Percentiles rank a stretch among this genome's conserved stretches.
Evolutionary conservation across 495 filamentous ascomycete genomes (phyloP).

Genomic region (Hypoxylon rickii): DNA sequence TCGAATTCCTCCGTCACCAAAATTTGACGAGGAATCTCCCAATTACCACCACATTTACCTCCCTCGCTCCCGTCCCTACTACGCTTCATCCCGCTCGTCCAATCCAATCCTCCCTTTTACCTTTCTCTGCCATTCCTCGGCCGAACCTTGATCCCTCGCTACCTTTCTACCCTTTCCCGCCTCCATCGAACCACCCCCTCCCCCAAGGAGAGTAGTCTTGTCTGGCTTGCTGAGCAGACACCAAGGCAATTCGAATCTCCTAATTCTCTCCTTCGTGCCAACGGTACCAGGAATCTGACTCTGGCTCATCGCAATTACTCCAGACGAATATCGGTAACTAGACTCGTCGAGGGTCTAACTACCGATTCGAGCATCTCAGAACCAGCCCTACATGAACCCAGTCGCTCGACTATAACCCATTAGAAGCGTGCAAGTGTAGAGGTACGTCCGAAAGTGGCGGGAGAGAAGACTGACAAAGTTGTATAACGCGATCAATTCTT

Average conservation of each 20-base stretch:
- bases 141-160: constrained; percentile 44
- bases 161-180: constrained; percentile 29
- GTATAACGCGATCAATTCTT: not conserved
- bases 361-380: constrained; percentile 40
- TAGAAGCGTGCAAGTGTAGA: constrained; percentile 42
- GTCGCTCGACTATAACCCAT: constrained; percentile 39
- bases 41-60: constrained; percentile 7
- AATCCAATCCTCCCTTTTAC: constrained; percentile 21
- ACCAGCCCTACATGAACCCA: constrained; percentile 39
- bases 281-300: constrained; percentile 41
- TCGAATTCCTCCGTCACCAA: constrained; percentile 38
- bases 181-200: constrained; percentile 34
- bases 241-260: constrained; percentile 30
- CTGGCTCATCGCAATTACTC: constrained; percentile 39
- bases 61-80: constrained; percentile 22
- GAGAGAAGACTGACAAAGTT: not conserved
- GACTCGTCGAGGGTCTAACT: constrained; percentile 37
- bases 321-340: constrained; percentile 39
- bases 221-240: constrained; percentile 32
- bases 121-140: constrained; percentile 49
- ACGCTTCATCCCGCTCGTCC: constrained; percentile 13
- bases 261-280: constrained; percentile 36
- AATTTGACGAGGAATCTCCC: constrained; percentile 35
- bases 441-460: constrained; percentile 30
- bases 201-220: constrained; percentile 42